phyloP scores from a whole-genome alignment of 108 stramenopile species.

The Skeletonema marinoi region DNA sequence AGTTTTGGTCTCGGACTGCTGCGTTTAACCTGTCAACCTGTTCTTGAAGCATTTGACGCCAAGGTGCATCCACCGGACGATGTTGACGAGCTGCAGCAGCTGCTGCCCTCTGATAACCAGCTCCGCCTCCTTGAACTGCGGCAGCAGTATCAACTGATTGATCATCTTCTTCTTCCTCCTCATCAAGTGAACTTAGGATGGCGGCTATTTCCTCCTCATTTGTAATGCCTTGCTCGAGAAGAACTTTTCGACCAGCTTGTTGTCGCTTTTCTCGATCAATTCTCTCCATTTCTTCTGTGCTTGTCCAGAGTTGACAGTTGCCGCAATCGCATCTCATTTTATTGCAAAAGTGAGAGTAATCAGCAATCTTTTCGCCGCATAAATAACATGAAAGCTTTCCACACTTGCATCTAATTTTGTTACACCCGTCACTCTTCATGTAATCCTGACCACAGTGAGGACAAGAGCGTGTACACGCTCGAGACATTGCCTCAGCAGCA shows the following conservation, averaged over 20 bases:
- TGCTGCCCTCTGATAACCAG: not conserved
- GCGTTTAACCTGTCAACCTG: too few species aligned
- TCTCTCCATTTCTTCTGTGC: constrained; percentile 1
- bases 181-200: constrained; percentile 12
- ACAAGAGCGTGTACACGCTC: constrained; percentile 8
- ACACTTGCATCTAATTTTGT: constrained; percentile 25
- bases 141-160: not conserved
- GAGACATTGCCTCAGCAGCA: constrained; percentile 21
- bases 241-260: constrained; percentile 22
- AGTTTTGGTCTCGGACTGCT: too few species aligned
- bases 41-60: too few species aligned
- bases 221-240: constrained; percentile 4
- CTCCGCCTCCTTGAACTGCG: not conserved
- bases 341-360: constrained; percentile 30
- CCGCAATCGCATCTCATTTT: constrained; percentile 3
- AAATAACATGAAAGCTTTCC: constrained; percentile 8
- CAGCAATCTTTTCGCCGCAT: constrained; percentile 10
- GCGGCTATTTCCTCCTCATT: constrained; percentile 18
- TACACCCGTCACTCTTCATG: constrained; percentile 21
- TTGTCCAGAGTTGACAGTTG: constrained; percentile 22
- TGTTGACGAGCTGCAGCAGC: too few species aligned
- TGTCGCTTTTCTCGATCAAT: constrained; percentile 17
- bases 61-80: too few species aligned
- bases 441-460: constrained; percentile 16
- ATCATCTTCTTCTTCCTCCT: not conserved